Base-by-base conservation (phyloP, 306 rosid species). In the Macrotyloma uniflorum region DNA sequence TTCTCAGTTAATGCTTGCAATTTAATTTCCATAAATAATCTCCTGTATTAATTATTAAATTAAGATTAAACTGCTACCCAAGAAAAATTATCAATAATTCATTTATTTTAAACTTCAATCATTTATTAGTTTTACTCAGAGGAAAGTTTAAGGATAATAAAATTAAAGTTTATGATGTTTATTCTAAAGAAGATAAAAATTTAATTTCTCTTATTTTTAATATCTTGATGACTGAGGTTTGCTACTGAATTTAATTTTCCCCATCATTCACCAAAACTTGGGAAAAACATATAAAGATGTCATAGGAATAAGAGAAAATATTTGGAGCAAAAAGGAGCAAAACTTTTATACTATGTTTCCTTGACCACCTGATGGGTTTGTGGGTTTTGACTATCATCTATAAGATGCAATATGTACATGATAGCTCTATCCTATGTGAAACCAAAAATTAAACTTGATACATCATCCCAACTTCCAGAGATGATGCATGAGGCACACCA, bases 381-480 rank as follows among this genome's bases (percentile, higher is more conserved):
- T 47, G 28, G 30, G 28, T 45, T 82, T 28, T 53, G 47, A 83
- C 79, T 74, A 79, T 49, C 67, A 79, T 49, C 67, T 59, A 30
- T 38, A 40, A 69, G 53, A 74, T 28, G 67, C 61, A 78, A 71
- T 61, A 85, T 88, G 83, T 88, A 85, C 90, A 88, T 23, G 78
- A 81, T 51, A 62, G 15, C 68, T 47, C 57, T 85, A 38, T 40
- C 63, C 35, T n/a, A 16, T 61, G 53, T 71, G 19, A 33, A 70
- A 47, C 54, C 72, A 74, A 76, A 83, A 87, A 24, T 79, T 79
- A 95, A 80, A 95, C 86, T 64, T 74, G 82, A 86, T 91, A 95
- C 78, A 89, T 71, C 98, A 95, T 95, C 70, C 98, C 98, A 70
- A 95, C 98, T 87, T 95, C 98, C 22, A 95, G 75, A 10, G 93